Base-by-base conservation (phyloP, 1,284 basidiomycete genomes). In the Mycena sp. region DNA sequence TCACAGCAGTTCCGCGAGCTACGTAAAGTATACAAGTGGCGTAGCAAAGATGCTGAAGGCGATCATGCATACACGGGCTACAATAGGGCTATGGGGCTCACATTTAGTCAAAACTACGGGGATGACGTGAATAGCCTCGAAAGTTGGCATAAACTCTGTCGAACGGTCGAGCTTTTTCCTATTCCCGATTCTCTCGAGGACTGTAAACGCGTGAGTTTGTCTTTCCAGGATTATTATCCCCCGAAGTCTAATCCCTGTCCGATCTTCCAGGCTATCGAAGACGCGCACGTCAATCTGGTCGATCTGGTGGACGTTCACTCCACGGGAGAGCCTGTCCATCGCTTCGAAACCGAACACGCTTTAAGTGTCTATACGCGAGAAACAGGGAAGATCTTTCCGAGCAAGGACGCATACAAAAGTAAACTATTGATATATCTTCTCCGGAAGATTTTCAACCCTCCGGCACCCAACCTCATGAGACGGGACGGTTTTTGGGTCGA, bases 101-200 rank as follows among this genome's bases (percentile, higher is more conserved):
- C 51, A 1, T 64, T 64, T 35, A 64, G 41, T 40, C 44, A 64
- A 21, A 10, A 35, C 21, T 64, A 60, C 19, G 63, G 63, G 6
- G 45, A 54, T 32, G 63, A 64, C 40, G 56, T 37, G 7, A 11
- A 60, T 19, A 32, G 23, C 7, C 46, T 64, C n/a, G 57, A 41
- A 10, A 64, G 60, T 11, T 64, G 63, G 63, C 57, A 56, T 28
- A 21, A 29, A 12, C 63, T 64, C 26, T 64, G 63, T 28, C 40
- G 40, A 4, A 25, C 21, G n/a, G 63, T 64, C 29, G 38, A 37
- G 37, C 43, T 60, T 17, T 1, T 14, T 3, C 62, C 62, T 14
- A 10, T 50, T 5, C 63, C 57, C 2, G 29, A 28, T 0, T 35
- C 57, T 32, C 40, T 64, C 30, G 19, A 44, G 17, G 52, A 30